Conservation (phyloP, 2,329 filamentous ascomycete species). For the Penicillium rolfsii region DNA sequence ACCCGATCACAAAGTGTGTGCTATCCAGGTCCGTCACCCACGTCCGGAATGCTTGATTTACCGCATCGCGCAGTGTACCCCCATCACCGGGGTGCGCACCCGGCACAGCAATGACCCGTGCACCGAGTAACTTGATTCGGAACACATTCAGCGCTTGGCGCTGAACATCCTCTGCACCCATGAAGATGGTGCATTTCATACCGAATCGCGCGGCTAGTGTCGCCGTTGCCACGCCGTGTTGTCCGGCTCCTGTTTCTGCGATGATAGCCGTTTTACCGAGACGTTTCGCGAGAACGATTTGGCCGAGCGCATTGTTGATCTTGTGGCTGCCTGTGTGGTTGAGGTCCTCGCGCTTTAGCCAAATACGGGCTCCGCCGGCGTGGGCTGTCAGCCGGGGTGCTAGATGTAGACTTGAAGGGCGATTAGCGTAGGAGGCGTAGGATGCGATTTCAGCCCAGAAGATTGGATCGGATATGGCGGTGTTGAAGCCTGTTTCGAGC, state of each 20-base stretch:
- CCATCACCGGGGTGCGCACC: slow-evolving; percentile 53
- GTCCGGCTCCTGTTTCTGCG: slow-evolving; percentile 92
- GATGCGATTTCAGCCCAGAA: slow-evolving; percentile 96
- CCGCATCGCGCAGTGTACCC: slow-evolving; percentile 80
- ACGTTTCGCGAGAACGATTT: slow-evolving; percentile 82
- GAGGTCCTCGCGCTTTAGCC: slow-evolving; percentile 93
- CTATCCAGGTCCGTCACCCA: slow-evolving; percentile 89
- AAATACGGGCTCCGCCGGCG: slow-evolving; percentile 90
- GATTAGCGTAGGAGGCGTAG: slow-evolving; percentile 92
- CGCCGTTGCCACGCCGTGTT: slow-evolving; percentile 94
- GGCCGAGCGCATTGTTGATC: slow-evolving; percentile 96
- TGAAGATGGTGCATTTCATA: slow-evolving; percentile 95
- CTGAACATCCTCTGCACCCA: slow-evolving; percentile 94
- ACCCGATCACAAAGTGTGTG: slow-evolving; percentile 95
- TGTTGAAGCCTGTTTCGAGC: slow-evolving; percentile 84
- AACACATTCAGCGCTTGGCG: slow-evolving; percentile 94
- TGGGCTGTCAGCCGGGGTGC: slow-evolving; percentile 82
- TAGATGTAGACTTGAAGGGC: slow-evolving; percentile 83
- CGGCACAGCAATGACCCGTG: slow-evolving; percentile 81
- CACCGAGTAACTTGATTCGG: slow-evolving; percentile 90
- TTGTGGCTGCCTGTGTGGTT: slow-evolving; percentile 98
- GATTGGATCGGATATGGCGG: slow-evolving; percentile 76
- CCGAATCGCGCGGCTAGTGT: slow-evolving; percentile 96
- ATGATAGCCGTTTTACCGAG: slow-evolving; percentile 96
- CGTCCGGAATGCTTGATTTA: slow-evolving; percentile 88